Evolutionary conservation across 176 grass and related monocot species (phyloP).

Genomic region (Thalia dealbata): DNA sequence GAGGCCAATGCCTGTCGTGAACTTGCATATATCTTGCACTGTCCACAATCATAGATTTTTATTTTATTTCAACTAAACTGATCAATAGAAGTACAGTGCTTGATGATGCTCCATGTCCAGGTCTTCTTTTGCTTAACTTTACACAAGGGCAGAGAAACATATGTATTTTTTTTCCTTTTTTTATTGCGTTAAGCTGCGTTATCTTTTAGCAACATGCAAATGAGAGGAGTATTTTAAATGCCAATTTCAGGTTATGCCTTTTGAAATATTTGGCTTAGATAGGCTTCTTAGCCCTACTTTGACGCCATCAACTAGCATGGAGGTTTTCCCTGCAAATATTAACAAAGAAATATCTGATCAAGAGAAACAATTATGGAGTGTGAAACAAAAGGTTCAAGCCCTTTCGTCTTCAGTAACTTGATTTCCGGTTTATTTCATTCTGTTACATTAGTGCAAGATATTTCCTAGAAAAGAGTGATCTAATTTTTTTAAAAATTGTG

Average conservation of each 20-base stretch:
- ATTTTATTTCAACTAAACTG: no score
- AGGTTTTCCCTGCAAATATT: slow-evolving; percentile 21
- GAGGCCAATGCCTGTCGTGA: no score
- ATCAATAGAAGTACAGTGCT: no score
- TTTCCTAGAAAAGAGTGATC: slow-evolving; percentile 12
- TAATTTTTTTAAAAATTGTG: slow-evolving; percentile 7
- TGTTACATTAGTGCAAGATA: slow-evolving; percentile 3
- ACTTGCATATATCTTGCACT: no score
- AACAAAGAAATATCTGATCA: slow-evolving; percentile 27
- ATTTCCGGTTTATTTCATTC: slow-evolving; percentile 11
- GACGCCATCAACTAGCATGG: slow-evolving; percentile 30
- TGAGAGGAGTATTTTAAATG: background rate
- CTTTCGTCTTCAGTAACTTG: no score
- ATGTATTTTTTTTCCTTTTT: background rate
- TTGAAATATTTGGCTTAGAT: slow-evolving; percentile 81
- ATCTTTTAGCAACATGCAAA: background rate
- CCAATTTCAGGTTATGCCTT: slow-evolving; percentile 44
- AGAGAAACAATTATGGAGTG: slow-evolving; percentile 33
- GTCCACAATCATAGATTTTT: no score
- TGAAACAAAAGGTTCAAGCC: slow-evolving; percentile 33
- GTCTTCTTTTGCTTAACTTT: background rate
- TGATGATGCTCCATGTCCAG: background rate
- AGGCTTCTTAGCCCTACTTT: slow-evolving; percentile 42
- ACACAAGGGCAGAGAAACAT: background rate
- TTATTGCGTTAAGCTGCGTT: background rate